A percentile compares a stretch with the other conserved stretches of the same genome.
These are phyloP conservation scores for Picocystis salinarum DNA, from an alignment of 139 green algal genomes.

Conservation along the genomic window DNA sequence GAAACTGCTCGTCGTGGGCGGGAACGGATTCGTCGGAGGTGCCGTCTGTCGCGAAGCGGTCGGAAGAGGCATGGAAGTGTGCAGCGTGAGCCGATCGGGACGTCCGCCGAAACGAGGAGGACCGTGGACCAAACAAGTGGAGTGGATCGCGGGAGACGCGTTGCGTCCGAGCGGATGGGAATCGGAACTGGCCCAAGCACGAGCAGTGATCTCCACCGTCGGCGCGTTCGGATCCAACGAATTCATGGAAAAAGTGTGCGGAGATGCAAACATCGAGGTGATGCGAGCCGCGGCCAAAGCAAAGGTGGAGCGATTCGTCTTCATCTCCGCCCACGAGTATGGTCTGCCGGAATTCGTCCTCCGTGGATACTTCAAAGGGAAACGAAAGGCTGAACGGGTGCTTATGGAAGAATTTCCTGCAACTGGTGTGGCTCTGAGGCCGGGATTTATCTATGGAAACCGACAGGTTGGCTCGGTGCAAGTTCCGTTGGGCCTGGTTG, in stretches of 20 bases:
- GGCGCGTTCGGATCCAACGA: constrained; percentile 62
- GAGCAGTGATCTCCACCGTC: constrained; percentile 50
- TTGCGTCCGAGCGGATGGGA: constrained; percentile 25
- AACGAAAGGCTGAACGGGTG: constrained; percentile 44
- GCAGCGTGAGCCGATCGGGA: constrained; percentile 49
- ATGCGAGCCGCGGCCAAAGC: constrained; percentile 46
- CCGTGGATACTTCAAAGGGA: constrained; percentile 58
- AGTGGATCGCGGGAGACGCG: constrained; percentile 35
- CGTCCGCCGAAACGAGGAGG: constrained; percentile 6
- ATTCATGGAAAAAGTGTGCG: constrained; percentile 57
- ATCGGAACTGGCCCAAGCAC: constrained; percentile 23
- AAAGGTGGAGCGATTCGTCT: constrained; percentile 51
- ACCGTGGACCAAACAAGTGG: constrained; percentile 27
- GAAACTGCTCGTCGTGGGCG: constrained; percentile 72
- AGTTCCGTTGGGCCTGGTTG: constrained; percentile 30
- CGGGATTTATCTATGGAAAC: constrained; percentile 60
- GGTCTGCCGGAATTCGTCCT: constrained; percentile 22
- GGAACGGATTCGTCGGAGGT: constrained; percentile 69
- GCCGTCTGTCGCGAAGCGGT: constrained; percentile 50
- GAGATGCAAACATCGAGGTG: constrained; percentile 47
- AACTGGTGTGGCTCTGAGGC: constrained; percentile 44
- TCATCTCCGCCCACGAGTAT: constrained; percentile 64
- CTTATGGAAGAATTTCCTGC: constrained; percentile 33
- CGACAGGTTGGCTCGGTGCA: constrained; percentile 23
- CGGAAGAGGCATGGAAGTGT: constrained; percentile 37